Evolutionary conservation across 345 rosid species (phyloP).

Genomic region (Populus deltoides): DNA sequence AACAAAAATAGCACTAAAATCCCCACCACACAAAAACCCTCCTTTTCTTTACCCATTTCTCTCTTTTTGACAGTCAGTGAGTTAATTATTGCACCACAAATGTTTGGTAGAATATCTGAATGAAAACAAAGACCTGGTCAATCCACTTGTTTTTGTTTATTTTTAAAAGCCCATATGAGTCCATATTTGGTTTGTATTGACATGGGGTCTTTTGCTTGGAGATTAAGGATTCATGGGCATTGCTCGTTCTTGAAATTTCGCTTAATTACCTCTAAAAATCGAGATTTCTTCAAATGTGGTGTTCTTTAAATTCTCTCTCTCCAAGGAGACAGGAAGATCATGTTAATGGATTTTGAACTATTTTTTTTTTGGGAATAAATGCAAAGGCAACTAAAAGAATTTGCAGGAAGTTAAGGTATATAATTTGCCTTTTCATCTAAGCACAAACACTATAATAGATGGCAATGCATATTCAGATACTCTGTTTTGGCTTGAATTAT

Average conservation of each 20-base stretch:
- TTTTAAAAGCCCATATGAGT: not conserved
- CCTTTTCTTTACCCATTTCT: constrained; percentile 30
- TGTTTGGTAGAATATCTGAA: constrained; percentile 8
- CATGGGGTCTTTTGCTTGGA: constrained; percentile 1
- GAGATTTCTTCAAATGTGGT: not conserved
- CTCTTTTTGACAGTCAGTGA: not conserved
- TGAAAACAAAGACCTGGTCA: not conserved
- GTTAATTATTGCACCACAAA: not conserved
- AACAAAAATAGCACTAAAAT: not conserved
- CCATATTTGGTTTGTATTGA: not conserved
- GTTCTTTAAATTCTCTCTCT: constrained; percentile 2
- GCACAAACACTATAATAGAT: not conserved
- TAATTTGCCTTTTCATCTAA: not conserved
- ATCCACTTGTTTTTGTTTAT: not conserved
- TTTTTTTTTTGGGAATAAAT: not conserved
- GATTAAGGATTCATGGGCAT: constrained; percentile 10
- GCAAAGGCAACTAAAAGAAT: not conserved
- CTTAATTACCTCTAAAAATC: not conserved
- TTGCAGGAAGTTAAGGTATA: not conserved
- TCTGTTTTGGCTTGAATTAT: not conserved
- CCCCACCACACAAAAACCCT: constrained; percentile 12
- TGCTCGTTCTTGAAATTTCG: not conserved
- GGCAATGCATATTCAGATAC: not conserved
- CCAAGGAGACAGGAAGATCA: not conserved
- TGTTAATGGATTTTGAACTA: not conserved